These are phyloP conservation scores for Pyropia haitanensis DNA, from an alignment of 23 red algal species.

Conservation along the genomic window DNA sequence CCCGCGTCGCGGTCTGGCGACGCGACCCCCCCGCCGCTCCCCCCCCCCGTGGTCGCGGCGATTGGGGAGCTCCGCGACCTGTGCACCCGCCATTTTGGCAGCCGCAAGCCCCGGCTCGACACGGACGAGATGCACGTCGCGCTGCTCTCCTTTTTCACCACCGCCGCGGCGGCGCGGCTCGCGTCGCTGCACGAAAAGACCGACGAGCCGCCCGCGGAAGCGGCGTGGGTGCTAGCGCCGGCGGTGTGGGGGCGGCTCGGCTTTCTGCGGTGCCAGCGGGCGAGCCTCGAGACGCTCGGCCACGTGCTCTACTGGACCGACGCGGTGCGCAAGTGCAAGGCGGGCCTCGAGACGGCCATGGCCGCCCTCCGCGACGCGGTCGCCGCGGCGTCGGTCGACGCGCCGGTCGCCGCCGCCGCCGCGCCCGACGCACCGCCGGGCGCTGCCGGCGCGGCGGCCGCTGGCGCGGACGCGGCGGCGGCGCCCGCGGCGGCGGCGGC, in stretches of 20 bases:
- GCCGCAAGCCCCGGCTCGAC: constrained; percentile 36
- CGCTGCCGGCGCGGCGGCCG: too few species aligned
- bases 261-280: constrained; percentile 28
- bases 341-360: constrained; percentile 8
- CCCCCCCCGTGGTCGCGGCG: constrained; percentile 1
- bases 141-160: constrained; percentile 15
- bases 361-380: too few species aligned
- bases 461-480: too few species aligned
- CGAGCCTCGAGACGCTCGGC: constrained; percentile 26
- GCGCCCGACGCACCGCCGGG: too few species aligned
- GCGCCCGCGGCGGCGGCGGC: too few species aligned
- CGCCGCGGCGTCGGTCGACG: too few species aligned
- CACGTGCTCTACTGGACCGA: constrained; percentile 41
- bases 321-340: constrained; percentile 9
- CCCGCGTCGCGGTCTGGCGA: too few species aligned
- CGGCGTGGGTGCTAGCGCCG: constrained; percentile 11
- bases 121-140: constrained; percentile 24
- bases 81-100: constrained; percentile 21
- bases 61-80: constrained; percentile 21
- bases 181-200: constrained; percentile 16
- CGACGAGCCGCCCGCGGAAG: constrained; percentile 26
- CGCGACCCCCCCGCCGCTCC: neutral
- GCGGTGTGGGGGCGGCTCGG: constrained; percentile 16
- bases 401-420: too few species aligned
- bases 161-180: constrained; percentile 20